Evolutionary conservation across 2,329 filamentous ascomycete genomes (phyloP), one percentile per base, ranked within the genome.

Genomic region (Colletotrichum higginsianum): DNA sequence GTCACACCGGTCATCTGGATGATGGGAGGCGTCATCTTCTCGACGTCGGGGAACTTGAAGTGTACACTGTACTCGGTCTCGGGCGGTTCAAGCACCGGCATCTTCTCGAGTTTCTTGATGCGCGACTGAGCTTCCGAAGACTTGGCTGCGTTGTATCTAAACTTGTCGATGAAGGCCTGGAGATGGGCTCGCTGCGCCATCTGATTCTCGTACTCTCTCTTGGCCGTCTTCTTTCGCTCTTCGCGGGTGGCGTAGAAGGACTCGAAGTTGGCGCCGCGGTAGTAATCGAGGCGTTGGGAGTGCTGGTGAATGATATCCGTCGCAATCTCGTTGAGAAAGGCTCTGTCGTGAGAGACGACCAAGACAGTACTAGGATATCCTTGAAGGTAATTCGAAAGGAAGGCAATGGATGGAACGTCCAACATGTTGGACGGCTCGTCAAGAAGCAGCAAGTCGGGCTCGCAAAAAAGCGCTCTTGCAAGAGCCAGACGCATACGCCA

Each of bases 371-470:
- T 98, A 49, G 96, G 96, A 80, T 99, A 99, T 60, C 87, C 87
- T 82, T 98, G 95, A 11, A 99, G 92, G 80, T 99, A 99, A 79
- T 95, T 96, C 58, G 96, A 93, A 81, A 99, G 89, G 90, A 98
- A 99, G 67, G 96, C 97, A 80, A 99, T 98, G 30, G 96, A 98
- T n/a, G 96, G 96, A 69, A 99, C 96, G 84, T 98, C 96, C 94
- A 99, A 95, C 96, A 98, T 98, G 91, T 98, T 98, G 67, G 96
- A 98, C 85, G 96, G 96, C 91, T 99, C 96, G 86, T 99, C 96
- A 77, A 99, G 94, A 81, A 99, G 89, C 71, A 99, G 85, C 63
- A 99, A 87, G 84, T 99, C 96, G 53, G 96, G 96, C 82, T 99
- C 96, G 85, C 96, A 99, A 87, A 99, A 99, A 46, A 99, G 89